Base-by-base conservation (phyloP, 179 eudicot genomes). In the Spinacia oleracea region DNA sequence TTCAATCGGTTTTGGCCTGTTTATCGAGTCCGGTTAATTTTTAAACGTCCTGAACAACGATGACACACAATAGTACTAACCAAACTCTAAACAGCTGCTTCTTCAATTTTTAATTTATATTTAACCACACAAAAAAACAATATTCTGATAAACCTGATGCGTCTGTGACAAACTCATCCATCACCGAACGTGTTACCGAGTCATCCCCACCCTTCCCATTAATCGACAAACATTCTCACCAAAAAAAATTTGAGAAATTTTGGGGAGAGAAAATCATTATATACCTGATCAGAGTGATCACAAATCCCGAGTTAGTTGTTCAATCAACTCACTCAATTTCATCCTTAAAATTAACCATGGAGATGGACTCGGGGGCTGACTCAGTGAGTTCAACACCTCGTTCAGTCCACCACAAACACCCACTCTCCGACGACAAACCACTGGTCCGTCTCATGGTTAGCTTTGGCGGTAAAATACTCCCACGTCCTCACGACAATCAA, bases 401-500 rank as follows among this genome's bases (percentile, higher is more conserved):
- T 42, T 86, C 88, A 25, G 21, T 43, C 60, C 82, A 75, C 85
- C 29, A 81, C 50, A 68, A 88, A 84, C 87, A 67, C 60, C 12
- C 25, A 3, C 31, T 42, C 4, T 71, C 67, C 31, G 77, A 77
- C 10, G 73, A 72, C 18, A 78, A 31, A 51, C 79, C 89, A 7
- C 84, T 85, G 1, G 86, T 91, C 31, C 91, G 98, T 1, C 84
- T 95, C 75, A 90, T 95, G 98, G 93, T 97, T 72, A 93, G 98
- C 79, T 95, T 91, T 80, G 98, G 97, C 10, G 98, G 98, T 31
- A 93, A 89, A 79, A 95, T 95, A 62, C 80, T 93, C 21, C 98
- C 96, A 6, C 92, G 98, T 16, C 98, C 98, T 1, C 95, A 89
- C 80, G 98, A 93, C 87, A 91, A 90, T 74, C 95, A 93, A 76